phyloP scores from a whole-genome alignment of 345 rosid species.

The Atalantia buxifolia region DNA sequence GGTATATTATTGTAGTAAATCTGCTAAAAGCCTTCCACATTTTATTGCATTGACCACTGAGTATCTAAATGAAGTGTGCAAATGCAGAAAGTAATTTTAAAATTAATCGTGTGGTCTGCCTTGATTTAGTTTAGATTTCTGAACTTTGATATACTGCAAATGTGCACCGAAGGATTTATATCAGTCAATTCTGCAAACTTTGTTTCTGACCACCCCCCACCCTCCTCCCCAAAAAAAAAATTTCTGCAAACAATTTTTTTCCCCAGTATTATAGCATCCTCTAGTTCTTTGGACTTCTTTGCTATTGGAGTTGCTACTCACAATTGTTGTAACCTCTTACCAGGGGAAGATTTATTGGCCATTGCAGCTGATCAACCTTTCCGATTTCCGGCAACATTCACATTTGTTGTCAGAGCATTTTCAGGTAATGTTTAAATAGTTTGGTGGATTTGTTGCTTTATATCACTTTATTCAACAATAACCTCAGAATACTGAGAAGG shows the following conservation, averaged over 20 bases:
- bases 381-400: slow-evolving; percentile 96
- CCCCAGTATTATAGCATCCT: not conserved
- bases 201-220: not conserved
- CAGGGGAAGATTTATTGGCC: slow-evolving; percentile 96
- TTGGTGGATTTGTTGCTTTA: slow-evolving; percentile 2
- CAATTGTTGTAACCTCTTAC: slow-evolving; percentile 21
- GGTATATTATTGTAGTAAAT: not conserved
- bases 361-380: slow-evolving; percentile 99
- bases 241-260: not conserved
- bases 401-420: slow-evolving; percentile 98
- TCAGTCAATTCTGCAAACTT: not conserved
- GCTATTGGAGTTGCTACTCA: slow-evolving; percentile 10
- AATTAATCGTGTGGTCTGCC: not conserved
- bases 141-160: not conserved
- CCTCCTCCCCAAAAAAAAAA: no score
- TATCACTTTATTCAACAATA: slow-evolving; percentile 13
- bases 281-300: not conserved
- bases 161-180: not conserved
- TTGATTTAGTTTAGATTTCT: not conserved
- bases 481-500: not conserved
- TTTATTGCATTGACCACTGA: not conserved
- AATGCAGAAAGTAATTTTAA: not conserved
- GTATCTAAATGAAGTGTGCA: not conserved
- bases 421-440: slow-evolving; percentile 51
- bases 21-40: not conserved